Conservation (phyloP, 371 early-diverging fungal species). For the Mortierella sp. region DNA sequence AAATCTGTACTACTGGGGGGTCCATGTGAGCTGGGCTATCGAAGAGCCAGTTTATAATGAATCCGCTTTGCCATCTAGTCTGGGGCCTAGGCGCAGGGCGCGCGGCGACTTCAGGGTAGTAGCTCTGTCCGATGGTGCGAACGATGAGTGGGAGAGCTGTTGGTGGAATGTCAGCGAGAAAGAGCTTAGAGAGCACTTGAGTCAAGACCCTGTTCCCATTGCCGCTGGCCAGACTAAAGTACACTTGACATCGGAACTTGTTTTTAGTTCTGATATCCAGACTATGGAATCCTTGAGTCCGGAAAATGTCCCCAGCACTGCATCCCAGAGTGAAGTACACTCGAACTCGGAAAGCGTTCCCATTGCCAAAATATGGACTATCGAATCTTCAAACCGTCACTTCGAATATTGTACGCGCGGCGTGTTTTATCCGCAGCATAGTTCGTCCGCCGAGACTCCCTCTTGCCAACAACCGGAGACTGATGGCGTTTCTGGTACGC, state of each 20-base stretch:
- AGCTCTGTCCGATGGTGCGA: constrained; percentile 29
- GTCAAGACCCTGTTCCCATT: not conserved
- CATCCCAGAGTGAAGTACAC: no score
- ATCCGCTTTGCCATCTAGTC: not conserved
- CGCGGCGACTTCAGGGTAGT: constrained; percentile 28
- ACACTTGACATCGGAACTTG: no score
- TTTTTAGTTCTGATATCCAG: no score
- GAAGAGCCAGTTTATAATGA: constrained; percentile 17
- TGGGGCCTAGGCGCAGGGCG: not conserved
- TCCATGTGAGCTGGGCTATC: constrained; percentile 24
- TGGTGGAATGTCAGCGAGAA: constrained; percentile 21
- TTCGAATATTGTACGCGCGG: constrained; percentile 3
- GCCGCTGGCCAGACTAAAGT: not conserved
- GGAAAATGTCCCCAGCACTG: no score
- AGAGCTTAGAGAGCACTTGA: constrained; percentile 1
- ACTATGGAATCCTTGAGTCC: no score
- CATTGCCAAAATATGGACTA: not conserved
- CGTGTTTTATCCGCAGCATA: not conserved
- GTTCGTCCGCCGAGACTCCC: not conserved
- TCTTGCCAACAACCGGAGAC: not conserved
- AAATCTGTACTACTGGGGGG: constrained; percentile 37
- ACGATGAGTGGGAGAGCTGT: constrained; percentile 35
- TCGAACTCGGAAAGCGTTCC: not conserved
- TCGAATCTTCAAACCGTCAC: not conserved
- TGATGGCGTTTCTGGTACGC: not conserved